These are phyloP conservation scores for Paramecium biaurelia DNA, from an alignment of 73 alveolate genomes.

Conservation along the genomic window DNA sequence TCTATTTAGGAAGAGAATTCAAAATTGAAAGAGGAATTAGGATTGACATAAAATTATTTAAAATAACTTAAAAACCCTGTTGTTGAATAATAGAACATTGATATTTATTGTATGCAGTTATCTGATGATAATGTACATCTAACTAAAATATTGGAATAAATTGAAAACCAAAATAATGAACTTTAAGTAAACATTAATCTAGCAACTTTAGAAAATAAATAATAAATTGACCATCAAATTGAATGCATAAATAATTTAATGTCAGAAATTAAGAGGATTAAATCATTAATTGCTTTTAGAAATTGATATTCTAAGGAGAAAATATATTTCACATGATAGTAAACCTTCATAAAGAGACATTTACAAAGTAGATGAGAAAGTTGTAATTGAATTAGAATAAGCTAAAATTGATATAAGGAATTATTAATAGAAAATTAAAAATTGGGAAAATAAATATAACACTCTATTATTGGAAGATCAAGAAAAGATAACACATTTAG, in stretches of 20 bases:
- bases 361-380: background rate
- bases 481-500: background rate
- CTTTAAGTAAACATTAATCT: background rate
- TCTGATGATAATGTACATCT: background rate
- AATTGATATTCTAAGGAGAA: background rate
- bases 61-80: background rate
- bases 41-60: background rate
- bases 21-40: background rate
- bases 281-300: background rate
- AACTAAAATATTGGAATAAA: background rate
- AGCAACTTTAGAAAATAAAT: background rate
- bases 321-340: background rate
- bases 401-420: constrained; percentile 28
- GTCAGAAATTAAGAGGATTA: background rate
- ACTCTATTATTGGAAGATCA: background rate
- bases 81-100: background rate
- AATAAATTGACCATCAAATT: background rate
- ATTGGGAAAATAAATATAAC: background rate
- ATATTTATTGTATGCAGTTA: background rate
- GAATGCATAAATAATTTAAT: background rate
- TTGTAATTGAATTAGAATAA: background rate
- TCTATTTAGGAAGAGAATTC: constrained; percentile 4
- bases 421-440: background rate
- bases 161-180: background rate
- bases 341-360: background rate